Percentiles rank a stretch among this genome's conserved stretches.
These are phyloP conservation scores for Styphnolobium japonicum DNA, from an alignment of 306 rosid species.

Conservation along the genomic window DNA sequence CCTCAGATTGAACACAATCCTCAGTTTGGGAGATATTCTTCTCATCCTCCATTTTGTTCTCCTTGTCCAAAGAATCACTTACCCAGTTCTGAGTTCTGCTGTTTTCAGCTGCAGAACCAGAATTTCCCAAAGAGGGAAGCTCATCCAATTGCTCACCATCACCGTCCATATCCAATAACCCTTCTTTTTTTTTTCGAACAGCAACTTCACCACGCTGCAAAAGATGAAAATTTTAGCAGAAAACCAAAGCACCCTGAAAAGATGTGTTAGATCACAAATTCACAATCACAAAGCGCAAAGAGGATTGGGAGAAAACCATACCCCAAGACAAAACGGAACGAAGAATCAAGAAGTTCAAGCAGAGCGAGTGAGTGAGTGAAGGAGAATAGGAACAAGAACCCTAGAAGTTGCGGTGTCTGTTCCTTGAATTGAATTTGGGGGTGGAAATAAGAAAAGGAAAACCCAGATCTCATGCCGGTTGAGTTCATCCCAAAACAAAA, in stretches of 20 bases:
- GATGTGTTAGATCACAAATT: background rate
- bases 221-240: slow-evolving; percentile 1
- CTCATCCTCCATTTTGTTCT: slow-evolving; percentile 18
- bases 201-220: slow-evolving; percentile 16
- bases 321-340: too few species aligned
- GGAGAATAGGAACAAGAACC: too few species aligned
- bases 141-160: slow-evolving; percentile 36
- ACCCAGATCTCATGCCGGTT: too few species aligned
- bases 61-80: slow-evolving; percentile 29
- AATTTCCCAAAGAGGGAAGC: slow-evolving; percentile 30
- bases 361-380: too few species aligned
- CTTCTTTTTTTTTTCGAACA: background rate
- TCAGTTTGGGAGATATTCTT: background rate
- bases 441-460: too few species aligned
- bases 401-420: too few species aligned
- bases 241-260: background rate
- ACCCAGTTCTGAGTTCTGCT: slow-evolving; percentile 13
- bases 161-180: slow-evolving; percentile 47
- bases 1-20: background rate
- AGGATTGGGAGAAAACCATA: too few species aligned
- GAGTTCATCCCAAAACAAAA: too few species aligned
- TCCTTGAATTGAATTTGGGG: too few species aligned
- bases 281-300: background rate
- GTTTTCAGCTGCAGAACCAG: slow-evolving; percentile 32
- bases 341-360: too few species aligned